Evolutionary conservation across 805 yeast species (phyloP).

Genomic region (Metschnikowia colocasiae): DNA sequence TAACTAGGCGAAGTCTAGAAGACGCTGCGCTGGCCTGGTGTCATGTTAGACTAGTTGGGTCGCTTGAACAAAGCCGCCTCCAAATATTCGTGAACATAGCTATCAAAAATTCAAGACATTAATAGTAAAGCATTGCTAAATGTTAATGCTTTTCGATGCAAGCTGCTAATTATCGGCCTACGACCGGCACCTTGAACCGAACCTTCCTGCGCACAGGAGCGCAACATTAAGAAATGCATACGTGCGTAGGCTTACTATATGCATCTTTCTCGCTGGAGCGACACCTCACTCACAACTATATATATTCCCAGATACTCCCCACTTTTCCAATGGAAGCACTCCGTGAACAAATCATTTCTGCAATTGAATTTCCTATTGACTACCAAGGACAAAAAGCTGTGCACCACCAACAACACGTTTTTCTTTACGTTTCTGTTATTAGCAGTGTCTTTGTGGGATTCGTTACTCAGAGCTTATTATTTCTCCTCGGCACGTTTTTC

Average conservation of each 20-base stretch:
- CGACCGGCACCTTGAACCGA: neutral
- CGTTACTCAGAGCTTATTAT: constrained; percentile 40
- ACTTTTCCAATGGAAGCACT: constrained; percentile 16
- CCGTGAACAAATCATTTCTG: constrained; percentile 10
- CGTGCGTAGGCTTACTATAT: constrained; percentile 6
- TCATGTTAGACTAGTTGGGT: neutral
- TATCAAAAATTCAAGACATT: neutral
- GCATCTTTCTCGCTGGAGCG: constrained; percentile 6
- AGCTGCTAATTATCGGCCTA: no score
- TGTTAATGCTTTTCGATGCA: no score
- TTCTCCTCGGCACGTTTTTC: constrained; percentile 38
- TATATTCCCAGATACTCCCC: constrained; percentile 4
- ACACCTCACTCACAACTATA: constrained; percentile 1
- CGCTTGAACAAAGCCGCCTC: neutral
- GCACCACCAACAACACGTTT: constrained; percentile 24
- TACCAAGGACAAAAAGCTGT: constrained; percentile 51
- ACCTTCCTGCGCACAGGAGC: neutral
- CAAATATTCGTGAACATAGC: neutral
- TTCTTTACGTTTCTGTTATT: constrained; percentile 27
- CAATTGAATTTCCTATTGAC: constrained; percentile 43
- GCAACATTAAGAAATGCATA: neutral
- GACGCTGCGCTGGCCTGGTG: constrained; percentile 7
- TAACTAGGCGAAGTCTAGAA: neutral
- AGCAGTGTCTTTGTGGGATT: constrained; percentile 49
- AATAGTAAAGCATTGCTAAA: no score